Percentiles rank a stretch among this genome's conserved stretches.
phyloP scores from a whole-genome alignment of 1,284 basidiomycete species.

The Cerioporus squamosus region DNA sequence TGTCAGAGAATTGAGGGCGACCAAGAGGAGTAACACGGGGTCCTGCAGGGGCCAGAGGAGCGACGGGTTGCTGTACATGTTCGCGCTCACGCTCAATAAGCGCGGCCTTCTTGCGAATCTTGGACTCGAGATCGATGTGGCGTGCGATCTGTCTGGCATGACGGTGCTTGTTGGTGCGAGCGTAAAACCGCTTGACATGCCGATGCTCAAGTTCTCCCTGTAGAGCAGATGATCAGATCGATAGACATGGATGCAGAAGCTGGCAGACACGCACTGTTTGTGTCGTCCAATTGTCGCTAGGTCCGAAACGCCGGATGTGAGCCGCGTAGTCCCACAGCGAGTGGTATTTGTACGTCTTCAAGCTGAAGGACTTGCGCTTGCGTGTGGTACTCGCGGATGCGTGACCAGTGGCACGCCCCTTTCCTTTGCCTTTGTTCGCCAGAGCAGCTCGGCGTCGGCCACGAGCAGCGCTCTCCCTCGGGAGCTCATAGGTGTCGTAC shows the following conservation, averaged over 20 bases:
- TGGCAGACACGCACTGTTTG: conserved; percentile 1
- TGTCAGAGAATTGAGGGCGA: neutral
- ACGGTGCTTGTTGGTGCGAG: conserved; percentile 35
- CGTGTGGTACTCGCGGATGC: neutral
- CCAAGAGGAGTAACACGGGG: no score
- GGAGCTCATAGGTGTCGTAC: conserved; percentile 30
- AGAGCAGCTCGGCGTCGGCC: neutral
- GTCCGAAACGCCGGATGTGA: conserved; percentile 35
- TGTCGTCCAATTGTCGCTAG: conserved; percentile 35
- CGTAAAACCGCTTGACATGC: conserved; percentile 37
- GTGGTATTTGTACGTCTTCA: conserved; percentile 40
- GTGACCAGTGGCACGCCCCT: no score
- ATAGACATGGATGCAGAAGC: neutral
- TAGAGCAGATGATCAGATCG: neutral
- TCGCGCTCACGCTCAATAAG: neutral
- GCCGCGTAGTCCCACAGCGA: conserved; percentile 31
- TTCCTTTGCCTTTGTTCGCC: neutral
- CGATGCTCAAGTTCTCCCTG: conserved; percentile 41
- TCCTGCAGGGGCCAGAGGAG: no score
- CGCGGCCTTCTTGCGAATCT: neutral
- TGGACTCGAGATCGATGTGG: neutral
- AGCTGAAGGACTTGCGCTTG: conserved; percentile 17
- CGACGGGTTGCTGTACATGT: no score
- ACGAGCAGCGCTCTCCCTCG: conserved; percentile 26
- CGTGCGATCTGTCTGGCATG: conserved; percentile 29